Conservation (phyloP, 495 filamentous ascomycete species). For the Daldinia grandis region DNA sequence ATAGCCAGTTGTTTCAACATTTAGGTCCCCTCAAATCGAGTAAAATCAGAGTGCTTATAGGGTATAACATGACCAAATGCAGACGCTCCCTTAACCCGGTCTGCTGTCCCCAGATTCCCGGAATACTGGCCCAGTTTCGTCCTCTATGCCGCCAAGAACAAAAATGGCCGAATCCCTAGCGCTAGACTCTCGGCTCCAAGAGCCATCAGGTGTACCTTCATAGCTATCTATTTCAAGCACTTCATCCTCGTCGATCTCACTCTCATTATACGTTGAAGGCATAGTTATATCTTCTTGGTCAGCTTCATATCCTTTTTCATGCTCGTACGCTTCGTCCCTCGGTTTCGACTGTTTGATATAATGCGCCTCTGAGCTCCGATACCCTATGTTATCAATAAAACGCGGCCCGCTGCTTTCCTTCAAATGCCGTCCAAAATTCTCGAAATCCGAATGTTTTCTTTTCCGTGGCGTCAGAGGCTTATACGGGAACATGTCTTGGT, state of each 20-base stretch:
- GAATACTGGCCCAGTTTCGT: not conserved
- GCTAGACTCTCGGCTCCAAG: not conserved
- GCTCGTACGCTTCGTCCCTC: not conserved
- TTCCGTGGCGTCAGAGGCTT: not conserved
- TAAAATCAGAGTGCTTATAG: not conserved
- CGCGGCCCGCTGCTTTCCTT: not conserved
- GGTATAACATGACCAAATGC: not conserved
- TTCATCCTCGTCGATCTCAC: not conserved
- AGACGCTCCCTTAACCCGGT: not conserved
- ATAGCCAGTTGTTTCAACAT: not conserved
- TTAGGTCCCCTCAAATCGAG: not conserved
- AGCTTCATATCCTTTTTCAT: constrained; percentile 3
- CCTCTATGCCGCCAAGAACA: not conserved
- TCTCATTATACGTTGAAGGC: not conserved
- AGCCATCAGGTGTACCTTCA: not conserved
- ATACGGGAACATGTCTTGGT: not conserved
- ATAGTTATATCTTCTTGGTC: not conserved
- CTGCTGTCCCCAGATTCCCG: not conserved
- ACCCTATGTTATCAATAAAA: not conserved
- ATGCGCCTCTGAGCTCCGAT: not conserved
- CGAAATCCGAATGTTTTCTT: constrained; percentile 38
- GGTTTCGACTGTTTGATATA: not conserved
- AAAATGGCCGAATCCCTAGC: constrained; percentile 8
- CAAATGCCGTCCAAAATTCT: constrained; percentile 32
- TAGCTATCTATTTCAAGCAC: not conserved